Conservation (phyloP, 345 rosid genomes). For the Excoecaria cochinchinensis region DNA sequence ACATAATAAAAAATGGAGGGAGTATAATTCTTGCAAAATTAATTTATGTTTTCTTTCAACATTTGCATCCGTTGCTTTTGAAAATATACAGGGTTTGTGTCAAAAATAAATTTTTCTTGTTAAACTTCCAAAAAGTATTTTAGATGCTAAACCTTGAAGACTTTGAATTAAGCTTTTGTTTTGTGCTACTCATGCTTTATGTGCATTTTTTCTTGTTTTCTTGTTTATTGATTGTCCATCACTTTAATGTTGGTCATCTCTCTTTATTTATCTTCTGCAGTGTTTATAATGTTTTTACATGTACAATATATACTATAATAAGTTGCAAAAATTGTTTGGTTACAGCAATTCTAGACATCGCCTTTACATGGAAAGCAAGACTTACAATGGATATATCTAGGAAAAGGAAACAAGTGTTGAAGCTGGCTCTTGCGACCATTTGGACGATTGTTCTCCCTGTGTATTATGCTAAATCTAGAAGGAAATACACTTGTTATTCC, state of each 20-base stretch:
- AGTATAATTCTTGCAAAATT: too few relatives aligned
- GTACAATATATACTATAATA: background rate
- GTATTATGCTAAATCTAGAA: conserved; percentile 64
- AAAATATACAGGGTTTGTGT: too few relatives aligned
- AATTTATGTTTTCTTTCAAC: too few relatives aligned
- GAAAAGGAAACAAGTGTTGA: conserved; percentile 63
- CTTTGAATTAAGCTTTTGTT: background rate
- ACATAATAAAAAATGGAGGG: too few relatives aligned
- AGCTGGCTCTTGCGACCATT: conserved; percentile 62
- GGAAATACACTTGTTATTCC: conserved; percentile 78
- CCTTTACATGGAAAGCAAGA: conserved; percentile 84
- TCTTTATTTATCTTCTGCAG: background rate
- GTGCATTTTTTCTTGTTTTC: background rate
- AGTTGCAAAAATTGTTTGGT: conserved; percentile 21
- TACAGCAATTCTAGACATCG: conserved; percentile 81
- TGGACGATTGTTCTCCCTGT: conserved; percentile 90
- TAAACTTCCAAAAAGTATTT: background rate
- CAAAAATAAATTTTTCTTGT: too few relatives aligned
- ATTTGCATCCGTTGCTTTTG: too few relatives aligned
- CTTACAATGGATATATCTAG: conserved; percentile 53
- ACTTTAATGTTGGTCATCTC: background rate
- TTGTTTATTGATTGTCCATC: background rate
- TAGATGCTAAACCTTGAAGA: background rate
- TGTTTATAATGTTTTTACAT: background rate
- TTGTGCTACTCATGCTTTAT: background rate